Evolutionary conservation across 2,329 filamentous ascomycete genomes (phyloP), one percentile per base, ranked within the genome.

Genomic region (Hypoxylon sp.): DNA sequence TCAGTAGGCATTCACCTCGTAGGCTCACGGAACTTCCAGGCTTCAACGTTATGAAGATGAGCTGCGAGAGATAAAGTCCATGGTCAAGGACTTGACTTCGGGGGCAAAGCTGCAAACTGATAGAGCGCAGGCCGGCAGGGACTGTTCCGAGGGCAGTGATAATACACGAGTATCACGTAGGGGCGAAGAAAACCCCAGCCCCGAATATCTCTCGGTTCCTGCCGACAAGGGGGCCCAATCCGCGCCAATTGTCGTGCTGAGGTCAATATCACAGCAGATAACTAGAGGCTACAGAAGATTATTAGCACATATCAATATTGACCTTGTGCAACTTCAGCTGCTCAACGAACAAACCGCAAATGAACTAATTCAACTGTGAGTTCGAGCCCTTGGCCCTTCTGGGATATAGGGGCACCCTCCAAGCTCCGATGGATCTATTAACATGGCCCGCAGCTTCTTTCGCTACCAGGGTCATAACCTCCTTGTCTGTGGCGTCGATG

Each of bases 351-450:
- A 73, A 39, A 75, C 72, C 3, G 74, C 74, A 23, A 71, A 69
- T 45, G 74, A 77, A 25, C 63, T 77, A 45, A 69, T 75, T 25
- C 71, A 73, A 39, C 69, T 76, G 75, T 77, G 57, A 73, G 75
- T 70, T 16, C 1, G 8, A 6, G 14, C 3, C 2, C 9, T 12
- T 21, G 9, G 16, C 27, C 25, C 27, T 23, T 23, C 5, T 21
- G 1, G 12, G 23, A 5, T 3, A 16, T 21, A 7, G 6, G 29
- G 12, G 3, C 5, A 3, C 27, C 16, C 14, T 39, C 21, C 2
- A 21, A 25, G 25, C n/a, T 23, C 2, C 12, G 9, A 32, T 29
- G 6, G 32, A 41, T 12, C 30, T 23, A 11, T 37, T 62, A 11
- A 61, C 45, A 39, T 46, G 14, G 12, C 3, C 11, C 21, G 9